A percentile compares a stretch with the other conserved stretches of the same genome.
These are phyloP conservation scores for Hyphochytrium catenoides DNA, from an alignment of 352 stramenopile genomes.

Conservation along the genomic window DNA sequence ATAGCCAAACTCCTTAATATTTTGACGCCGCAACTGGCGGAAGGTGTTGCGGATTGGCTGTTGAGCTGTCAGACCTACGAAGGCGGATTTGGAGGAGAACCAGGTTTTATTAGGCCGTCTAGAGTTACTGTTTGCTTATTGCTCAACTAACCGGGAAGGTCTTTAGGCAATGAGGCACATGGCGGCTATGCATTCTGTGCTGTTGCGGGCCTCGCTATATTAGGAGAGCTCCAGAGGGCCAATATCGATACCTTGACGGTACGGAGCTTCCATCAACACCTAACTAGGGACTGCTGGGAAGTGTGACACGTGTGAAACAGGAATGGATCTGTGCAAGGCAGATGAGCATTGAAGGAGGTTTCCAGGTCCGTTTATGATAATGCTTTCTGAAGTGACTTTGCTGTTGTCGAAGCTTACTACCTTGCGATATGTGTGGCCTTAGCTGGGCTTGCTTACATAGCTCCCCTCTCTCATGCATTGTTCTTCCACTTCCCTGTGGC, in stretches of 20 bases:
- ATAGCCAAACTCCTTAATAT: constrained; percentile 77
- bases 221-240: constrained; percentile 37
- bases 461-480: no score
- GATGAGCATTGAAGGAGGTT: constrained; percentile 73
- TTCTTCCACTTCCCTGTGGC: no score
- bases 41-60: constrained; percentile 46
- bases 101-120: constrained; percentile 13
- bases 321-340: constrained; percentile 77
- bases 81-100: constrained; percentile 77
- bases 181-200: constrained; percentile 95
- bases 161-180: constrained; percentile 78
- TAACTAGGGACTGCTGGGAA: neutral
- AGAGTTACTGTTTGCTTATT: constrained; percentile 1
- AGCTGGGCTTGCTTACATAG: no score
- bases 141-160: no score
- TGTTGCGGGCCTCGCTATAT: constrained; percentile 73
- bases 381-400: no score
- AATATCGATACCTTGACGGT: constrained; percentile 23
- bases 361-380: no score
- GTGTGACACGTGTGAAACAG: constrained; percentile 21
- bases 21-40: constrained; percentile 54
- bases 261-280: constrained; percentile 6
- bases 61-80: constrained; percentile 90
- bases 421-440: no score
- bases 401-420: no score